Evolutionary conservation across 108 stramenopile species (phyloP).

Genomic region (Nannochloropsis gaditana): DNA sequence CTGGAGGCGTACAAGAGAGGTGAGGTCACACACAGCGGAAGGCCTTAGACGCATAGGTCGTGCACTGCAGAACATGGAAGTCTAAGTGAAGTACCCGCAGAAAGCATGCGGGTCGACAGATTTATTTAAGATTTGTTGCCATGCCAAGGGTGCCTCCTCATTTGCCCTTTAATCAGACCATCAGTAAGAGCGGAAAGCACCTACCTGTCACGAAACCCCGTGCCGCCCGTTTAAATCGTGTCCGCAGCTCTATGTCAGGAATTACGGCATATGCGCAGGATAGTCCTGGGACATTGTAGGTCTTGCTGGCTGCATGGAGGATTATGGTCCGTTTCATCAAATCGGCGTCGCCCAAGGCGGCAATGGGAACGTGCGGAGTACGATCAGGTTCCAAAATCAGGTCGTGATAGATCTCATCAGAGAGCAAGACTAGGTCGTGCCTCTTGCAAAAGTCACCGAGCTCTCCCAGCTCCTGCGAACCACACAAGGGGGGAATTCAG

Average conservation of each 20-base stretch:
- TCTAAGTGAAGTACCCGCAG: too few relatives aligned
- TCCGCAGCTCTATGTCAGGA: slow-evolving; percentile 27
- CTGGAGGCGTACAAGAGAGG: neutral
- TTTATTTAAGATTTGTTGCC: too few relatives aligned
- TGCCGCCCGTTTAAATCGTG: slow-evolving; percentile 24
- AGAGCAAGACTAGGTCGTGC: slow-evolving; percentile 34
- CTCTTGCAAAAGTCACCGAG: slow-evolving; percentile 39
- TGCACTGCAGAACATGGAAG: too few relatives aligned
- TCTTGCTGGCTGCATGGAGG: slow-evolving; percentile 45
- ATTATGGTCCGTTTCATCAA: slow-evolving; percentile 33
- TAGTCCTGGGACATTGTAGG: slow-evolving; percentile 42
- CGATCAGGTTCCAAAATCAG: slow-evolving; percentile 33
- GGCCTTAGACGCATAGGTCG: neutral
- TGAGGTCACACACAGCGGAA: neutral
- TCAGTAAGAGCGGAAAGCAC: neutral
- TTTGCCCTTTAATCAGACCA: too few relatives aligned
- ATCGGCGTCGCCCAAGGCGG: slow-evolving; percentile 31
- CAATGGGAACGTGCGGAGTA: slow-evolving; percentile 27
- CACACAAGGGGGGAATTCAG: neutral
- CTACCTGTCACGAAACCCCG: slow-evolving; percentile 14
- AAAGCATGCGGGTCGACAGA: too few relatives aligned
- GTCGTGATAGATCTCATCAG: slow-evolving; percentile 42
- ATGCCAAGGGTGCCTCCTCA: too few relatives aligned
- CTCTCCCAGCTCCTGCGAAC: slow-evolving; percentile 20
- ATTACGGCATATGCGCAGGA: slow-evolving; percentile 42